Conservation (phyloP, 805 yeast genomes). For the Kluyveromyces dobzhanskii region DNA sequence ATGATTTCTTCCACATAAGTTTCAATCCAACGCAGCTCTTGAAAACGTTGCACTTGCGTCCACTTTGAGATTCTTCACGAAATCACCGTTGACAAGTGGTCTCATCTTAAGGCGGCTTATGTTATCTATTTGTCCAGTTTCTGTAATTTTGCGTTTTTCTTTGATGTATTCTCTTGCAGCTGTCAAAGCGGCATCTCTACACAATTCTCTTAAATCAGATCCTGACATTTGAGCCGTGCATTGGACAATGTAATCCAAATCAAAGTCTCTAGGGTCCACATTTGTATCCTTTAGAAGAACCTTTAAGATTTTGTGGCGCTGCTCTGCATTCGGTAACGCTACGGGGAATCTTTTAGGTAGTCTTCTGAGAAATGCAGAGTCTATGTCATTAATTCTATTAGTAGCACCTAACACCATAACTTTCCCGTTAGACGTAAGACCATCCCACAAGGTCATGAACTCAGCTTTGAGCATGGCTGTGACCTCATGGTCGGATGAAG, state of each 20-base stretch:
- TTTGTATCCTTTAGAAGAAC: conserved; percentile 60
- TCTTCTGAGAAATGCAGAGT: conserved; percentile 84
- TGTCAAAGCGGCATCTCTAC: conserved; percentile 87
- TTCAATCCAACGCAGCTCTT: conserved; percentile 17
- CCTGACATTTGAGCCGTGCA: conserved; percentile 77
- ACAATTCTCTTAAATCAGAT: conserved; percentile 81
- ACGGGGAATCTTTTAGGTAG: conserved; percentile 86
- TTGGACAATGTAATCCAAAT: conserved; percentile 48
- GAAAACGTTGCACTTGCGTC: conserved; percentile 18
- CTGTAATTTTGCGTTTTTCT: conserved; percentile 39
- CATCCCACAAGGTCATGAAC: conserved; percentile 98
- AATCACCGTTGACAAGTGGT: conserved; percentile 59
- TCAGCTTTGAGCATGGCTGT: conserved; percentile 92
- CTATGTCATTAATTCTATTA: conserved; percentile 85
- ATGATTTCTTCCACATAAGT: background rate
- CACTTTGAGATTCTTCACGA: conserved; percentile 33
- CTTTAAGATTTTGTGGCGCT: conserved; percentile 62
- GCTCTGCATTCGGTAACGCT: conserved; percentile 56
- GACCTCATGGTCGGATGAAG: conserved; percentile 85
- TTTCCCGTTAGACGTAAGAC: conserved; percentile 67
- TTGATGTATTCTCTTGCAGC: conserved; percentile 82
- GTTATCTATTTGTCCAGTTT: conserved; percentile 15
- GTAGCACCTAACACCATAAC: conserved; percentile 91
- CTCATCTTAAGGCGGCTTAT: conserved; percentile 41
- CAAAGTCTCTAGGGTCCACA: conserved; percentile 47